Evolutionary conservation across 2,329 filamentous ascomycete species (phyloP), one percentile per base, ranked within the genome.

Genomic region (Aspergillus piperis): DNA sequence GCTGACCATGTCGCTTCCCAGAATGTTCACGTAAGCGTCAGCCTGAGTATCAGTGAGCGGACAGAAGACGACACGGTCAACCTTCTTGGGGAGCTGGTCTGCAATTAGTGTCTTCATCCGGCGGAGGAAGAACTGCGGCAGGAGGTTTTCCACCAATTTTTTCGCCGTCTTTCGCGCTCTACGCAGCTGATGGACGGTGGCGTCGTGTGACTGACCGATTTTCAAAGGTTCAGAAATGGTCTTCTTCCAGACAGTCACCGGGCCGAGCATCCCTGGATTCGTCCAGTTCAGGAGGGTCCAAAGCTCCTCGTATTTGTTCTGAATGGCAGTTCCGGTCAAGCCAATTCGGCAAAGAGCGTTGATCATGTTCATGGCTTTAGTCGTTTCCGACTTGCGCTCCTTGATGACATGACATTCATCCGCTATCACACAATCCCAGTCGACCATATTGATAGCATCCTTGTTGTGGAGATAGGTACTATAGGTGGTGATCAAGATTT

Each of bases 241-340:
- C 19, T 84, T 82, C 69, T 87, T 89, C 95, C 95, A 99, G 44
- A 90, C 90, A 5, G 84, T 80, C 8, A 90, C 77, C 0, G 87
- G 85, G 0, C 88, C 87, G 64, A 90, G 83, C 41, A 76, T 78
- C 0, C 92, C 94, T 0, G 95, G 95, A 67, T 96, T 95, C 0
- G 92, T 93, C 95, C 95, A 99, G 73, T 99, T 96, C 2, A 99
- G 81, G 0, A 99, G 81, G 0, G 92, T 96, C 94, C 94, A 99
- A 0, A 99, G 83, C 74, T 99, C 95, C 72, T 97, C 92, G 73
- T 99, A 99, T 66, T 91, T 95, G 75, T 99, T 99, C 73, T 99
- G 95, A 48, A 99, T 97, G 0, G 94, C 94, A 0, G 95, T 99
- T 2, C 95, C 95, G 0, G 93, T 98, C 8, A 99, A 82, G 0